Percentiles rank a stretch among this genome's conserved stretches.
These are phyloP conservation scores for Eragrostis nindensis DNA, from an alignment of 176 grass and related monocot species.

Conservation along the genomic window DNA sequence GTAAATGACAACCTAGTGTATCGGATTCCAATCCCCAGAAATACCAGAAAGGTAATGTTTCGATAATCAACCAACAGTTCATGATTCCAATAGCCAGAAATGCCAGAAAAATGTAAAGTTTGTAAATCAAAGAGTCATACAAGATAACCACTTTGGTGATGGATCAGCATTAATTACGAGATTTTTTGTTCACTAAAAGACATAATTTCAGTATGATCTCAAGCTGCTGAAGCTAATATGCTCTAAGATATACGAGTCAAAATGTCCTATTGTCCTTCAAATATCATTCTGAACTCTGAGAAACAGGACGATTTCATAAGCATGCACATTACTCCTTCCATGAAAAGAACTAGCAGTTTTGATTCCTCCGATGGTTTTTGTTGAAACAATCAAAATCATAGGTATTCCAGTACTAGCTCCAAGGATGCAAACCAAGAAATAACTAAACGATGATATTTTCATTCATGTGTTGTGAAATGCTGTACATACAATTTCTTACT, in stretches of 20 bases:
- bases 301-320: neutral
- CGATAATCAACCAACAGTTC: neutral
- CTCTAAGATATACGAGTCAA: neutral
- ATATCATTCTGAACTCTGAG: neutral
- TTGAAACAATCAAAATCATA: slow-evolving; percentile 9
- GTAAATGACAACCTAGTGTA: neutral
- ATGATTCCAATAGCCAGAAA: neutral
- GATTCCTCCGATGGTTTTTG: neutral
- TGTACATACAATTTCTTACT: neutral
- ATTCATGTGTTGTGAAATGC: neutral
- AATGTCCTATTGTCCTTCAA: neutral
- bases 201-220: slow-evolving; percentile 7
- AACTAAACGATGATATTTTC: neutral
- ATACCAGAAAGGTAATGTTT: neutral
- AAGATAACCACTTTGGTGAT: neutral
- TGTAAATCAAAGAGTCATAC: neutral
- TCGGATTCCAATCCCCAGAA: neutral
- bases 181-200: slow-evolving; percentile 1
- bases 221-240: neutral
- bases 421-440: slow-evolving; percentile 11
- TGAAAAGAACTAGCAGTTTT: neutral
- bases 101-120: neutral
- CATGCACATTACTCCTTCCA: neutral
- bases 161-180: neutral
- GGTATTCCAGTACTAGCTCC: neutral